These are phyloP conservation scores for Penicillium sp. DNA, from an alignment of 2,329 filamentous ascomycete genomes.

Conservation along the genomic window DNA sequence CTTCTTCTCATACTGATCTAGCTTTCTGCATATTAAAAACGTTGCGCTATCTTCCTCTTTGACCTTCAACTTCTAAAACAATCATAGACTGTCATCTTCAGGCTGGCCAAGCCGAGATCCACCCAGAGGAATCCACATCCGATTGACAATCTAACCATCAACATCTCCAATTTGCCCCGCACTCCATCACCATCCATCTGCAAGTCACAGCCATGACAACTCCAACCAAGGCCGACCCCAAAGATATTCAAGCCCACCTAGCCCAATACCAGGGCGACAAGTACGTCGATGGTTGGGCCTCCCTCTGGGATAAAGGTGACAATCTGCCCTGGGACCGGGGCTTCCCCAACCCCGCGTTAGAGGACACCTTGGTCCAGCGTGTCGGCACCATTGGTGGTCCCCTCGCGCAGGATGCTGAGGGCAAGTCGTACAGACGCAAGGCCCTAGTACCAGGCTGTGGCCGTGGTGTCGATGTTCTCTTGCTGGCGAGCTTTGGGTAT, in stretches of 20 bases:
- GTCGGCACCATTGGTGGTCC: constrained; percentile 43
- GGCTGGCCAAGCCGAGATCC: neutral
- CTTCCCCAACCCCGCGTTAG: constrained; percentile 62
- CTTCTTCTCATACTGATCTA: neutral
- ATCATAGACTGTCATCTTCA: neutral
- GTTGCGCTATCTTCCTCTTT: neutral
- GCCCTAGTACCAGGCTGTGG: constrained; percentile 83
- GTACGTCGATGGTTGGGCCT: constrained; percentile 57
- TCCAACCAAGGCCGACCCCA: constrained; percentile 23
- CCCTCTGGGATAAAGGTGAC: constrained; percentile 58
- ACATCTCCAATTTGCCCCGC: constrained; percentile 7
- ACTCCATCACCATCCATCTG: constrained; percentile 9
- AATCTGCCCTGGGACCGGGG: constrained; percentile 64
- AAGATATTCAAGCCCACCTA: constrained; percentile 47
- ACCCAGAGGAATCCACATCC: neutral
- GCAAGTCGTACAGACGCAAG: constrained; percentile 46
- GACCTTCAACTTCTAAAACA: neutral
- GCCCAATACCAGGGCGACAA: constrained; percentile 43
- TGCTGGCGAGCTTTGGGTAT: constrained; percentile 75
- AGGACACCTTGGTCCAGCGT: constrained; percentile 54
- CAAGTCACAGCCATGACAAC: constrained; percentile 14
- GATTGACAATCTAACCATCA: neutral
- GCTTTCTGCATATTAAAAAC: neutral
- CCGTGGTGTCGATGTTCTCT: constrained; percentile 76
- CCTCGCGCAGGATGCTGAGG: constrained; percentile 29